These are phyloP conservation scores for Mycena filopes DNA, from an alignment of 768 basidiomycete species.

Conservation along the genomic window DNA sequence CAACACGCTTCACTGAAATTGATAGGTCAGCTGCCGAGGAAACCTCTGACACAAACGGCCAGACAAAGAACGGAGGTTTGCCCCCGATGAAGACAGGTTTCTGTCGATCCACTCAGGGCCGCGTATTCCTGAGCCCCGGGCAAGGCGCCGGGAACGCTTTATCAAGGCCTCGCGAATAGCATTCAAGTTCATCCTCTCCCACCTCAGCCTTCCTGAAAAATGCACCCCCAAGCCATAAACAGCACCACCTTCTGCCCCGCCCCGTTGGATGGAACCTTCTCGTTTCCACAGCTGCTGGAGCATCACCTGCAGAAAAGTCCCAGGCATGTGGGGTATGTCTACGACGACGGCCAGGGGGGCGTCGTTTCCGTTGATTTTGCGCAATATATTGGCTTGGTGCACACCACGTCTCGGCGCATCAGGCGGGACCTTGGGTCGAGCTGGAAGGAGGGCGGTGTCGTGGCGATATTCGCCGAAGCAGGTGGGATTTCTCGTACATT, in stretches of 20 bases:
- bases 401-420: neutral
- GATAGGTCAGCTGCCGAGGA: too few species aligned
- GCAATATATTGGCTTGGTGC: conserved; percentile 14
- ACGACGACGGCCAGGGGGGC: conserved; percentile 5
- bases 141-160: too few species aligned
- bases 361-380: conserved; percentile 8
- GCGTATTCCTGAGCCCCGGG: too few species aligned
- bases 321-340: conserved; percentile 17
- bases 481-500: neutral
- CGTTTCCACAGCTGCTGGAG: conserved; percentile 23
- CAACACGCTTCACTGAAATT: too few species aligned
- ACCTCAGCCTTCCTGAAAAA: too few species aligned
- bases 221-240: conserved; percentile 9
- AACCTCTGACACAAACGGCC: too few species aligned
- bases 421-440: neutral
- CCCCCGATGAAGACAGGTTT: too few species aligned
- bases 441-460: neutral
- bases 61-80: too few species aligned
- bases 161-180: too few species aligned
- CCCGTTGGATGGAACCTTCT: conserved; percentile 14
- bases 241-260: conserved; percentile 5
- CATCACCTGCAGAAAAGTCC: conserved; percentile 21
- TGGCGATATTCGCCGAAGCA: conserved; percentile 16
- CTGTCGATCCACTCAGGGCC: too few species aligned
- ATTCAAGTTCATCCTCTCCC: too few species aligned